Percentiles rank a stretch among this genome's conserved stretches.
Conservation (phyloP, 2,329 filamentous ascomycete genomes). For the Cytospora piceae region DNA sequence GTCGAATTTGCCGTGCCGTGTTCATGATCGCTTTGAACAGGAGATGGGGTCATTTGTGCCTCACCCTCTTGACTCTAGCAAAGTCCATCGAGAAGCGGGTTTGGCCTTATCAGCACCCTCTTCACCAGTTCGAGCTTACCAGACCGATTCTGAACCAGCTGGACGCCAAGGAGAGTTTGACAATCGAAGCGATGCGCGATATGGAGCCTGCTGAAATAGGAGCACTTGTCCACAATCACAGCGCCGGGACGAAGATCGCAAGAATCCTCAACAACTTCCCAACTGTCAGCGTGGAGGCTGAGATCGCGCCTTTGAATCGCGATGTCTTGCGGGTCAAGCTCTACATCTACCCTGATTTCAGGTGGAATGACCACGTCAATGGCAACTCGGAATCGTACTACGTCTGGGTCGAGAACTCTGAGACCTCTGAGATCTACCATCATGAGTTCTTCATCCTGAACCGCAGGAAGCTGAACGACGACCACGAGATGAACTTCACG, state of each 20-base stretch:
- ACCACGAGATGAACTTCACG: constrained; percentile 98
- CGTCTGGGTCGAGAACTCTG: constrained; percentile 98
- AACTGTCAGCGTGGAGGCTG: constrained; percentile 85
- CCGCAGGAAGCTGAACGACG: constrained; percentile 85
- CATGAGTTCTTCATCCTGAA: constrained; percentile 96
- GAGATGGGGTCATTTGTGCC: constrained; percentile 93
- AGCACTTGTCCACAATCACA: constrained; percentile 84
- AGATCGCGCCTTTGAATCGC: constrained; percentile 93
- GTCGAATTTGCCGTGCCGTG: constrained; percentile 88
- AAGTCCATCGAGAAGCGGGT: constrained; percentile 97
- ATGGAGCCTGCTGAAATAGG: constrained; percentile 95
- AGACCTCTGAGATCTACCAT: constrained; percentile 96
- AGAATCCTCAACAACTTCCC: constrained; percentile 90
- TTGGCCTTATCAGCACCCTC: constrained; percentile 93
- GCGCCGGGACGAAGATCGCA: constrained; percentile 80
- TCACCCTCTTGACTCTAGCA: constrained; percentile 86
- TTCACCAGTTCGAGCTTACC: constrained; percentile 92
- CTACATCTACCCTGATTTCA: constrained; percentile 84
- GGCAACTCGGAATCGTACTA: constrained; percentile 96
- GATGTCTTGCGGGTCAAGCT: constrained; percentile 93
- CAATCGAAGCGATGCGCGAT: constrained; percentile 83
- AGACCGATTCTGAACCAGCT: constrained; percentile 82
- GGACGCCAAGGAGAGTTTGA: constrained; percentile 76
- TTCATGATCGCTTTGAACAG: constrained; percentile 98
- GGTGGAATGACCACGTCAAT: constrained; percentile 92